Percentiles rank a stretch among this genome's conserved stretches.
Conservation (phyloP, 2,329 filamentous ascomycete genomes). For the Graphium sp. region DNA sequence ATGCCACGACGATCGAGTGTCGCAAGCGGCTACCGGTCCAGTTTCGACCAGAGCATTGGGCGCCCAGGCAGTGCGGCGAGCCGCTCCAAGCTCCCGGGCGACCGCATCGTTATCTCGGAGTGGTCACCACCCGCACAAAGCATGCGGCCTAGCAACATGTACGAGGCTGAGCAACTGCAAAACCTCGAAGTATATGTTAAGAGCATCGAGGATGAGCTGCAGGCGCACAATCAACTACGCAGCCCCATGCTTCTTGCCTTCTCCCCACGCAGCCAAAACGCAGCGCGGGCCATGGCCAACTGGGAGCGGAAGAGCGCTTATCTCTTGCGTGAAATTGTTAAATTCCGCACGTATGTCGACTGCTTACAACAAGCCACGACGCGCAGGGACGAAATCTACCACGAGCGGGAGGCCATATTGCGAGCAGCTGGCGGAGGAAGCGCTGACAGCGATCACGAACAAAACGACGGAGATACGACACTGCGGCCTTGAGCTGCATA, state of each 20-base stretch:
- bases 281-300: slow-evolving; percentile 74
- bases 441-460: too few species aligned
- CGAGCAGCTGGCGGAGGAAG: slow-evolving; percentile 32
- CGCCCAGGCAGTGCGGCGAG: slow-evolving; percentile 28
- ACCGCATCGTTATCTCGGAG: slow-evolving; percentile 68
- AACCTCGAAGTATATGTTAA: slow-evolving; percentile 65
- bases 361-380: slow-evolving; percentile 54
- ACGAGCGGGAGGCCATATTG: slow-evolving; percentile 38
- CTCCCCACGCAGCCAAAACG: slow-evolving; percentile 67
- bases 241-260: slow-evolving; percentile 80
- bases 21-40: slow-evolving; percentile 34
- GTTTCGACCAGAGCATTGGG: slow-evolving; percentile 37
- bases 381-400: slow-evolving; percentile 55
- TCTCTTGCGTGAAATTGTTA: slow-evolving; percentile 83
- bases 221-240: slow-evolving; percentile 75
- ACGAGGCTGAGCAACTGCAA: slow-evolving; percentile 67
- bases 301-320: slow-evolving; percentile 96
- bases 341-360: slow-evolving; percentile 92
- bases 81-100: slow-evolving; percentile 56
- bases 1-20: slow-evolving; percentile 21
- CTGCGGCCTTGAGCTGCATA: too few species aligned
- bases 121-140: slow-evolving; percentile 84
- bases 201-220: slow-evolving; percentile 71
- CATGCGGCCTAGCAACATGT: slow-evolving; percentile 65
- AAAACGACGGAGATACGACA: slow-evolving; percentile 22